Percentiles rank a stretch among this genome's conserved stretches.
Conservation (phyloP, 2,329 filamentous ascomycete species). For the Helicocarpus griseus region DNA sequence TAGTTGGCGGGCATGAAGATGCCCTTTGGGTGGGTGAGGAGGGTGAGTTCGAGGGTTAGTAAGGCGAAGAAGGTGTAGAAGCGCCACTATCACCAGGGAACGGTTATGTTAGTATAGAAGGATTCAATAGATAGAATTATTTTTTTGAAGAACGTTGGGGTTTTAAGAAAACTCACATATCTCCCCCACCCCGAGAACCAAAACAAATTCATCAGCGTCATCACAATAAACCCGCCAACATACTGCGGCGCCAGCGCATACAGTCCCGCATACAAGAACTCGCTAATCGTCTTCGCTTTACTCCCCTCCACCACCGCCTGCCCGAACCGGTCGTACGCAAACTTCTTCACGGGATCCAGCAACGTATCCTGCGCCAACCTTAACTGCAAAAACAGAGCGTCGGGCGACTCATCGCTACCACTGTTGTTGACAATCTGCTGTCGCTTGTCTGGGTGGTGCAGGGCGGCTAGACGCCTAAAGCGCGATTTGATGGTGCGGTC, state of each 20-base stretch:
- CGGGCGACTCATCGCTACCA: constrained; percentile 21
- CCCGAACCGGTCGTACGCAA: constrained; percentile 85
- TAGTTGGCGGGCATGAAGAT: constrained; percentile 27
- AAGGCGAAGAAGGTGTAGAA: constrained; percentile 45
- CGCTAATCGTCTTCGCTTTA: constrained; percentile 49
- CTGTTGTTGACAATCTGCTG: constrained; percentile 26
- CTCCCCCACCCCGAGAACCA: constrained; percentile 35
- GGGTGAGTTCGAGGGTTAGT: constrained; percentile 47
- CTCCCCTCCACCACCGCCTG: constrained; percentile 57
- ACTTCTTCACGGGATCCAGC: constrained; percentile 63
- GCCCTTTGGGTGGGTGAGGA: constrained; percentile 44
- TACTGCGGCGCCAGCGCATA: constrained; percentile 33
- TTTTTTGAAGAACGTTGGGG: too few relatives aligned
- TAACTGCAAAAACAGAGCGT: constrained; percentile 65
- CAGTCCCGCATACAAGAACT: constrained; percentile 63
- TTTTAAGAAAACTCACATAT: constrained; percentile 34
- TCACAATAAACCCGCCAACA: constrained; percentile 25
- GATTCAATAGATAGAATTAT: background rate
- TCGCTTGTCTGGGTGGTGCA: constrained; percentile 77
- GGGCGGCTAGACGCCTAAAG: constrained; percentile 64
- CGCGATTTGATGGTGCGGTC: constrained; percentile 73
- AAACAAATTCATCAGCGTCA: constrained; percentile 29
- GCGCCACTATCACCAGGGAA: constrained; percentile 35
- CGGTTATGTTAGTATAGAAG: background rate
- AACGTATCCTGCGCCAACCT: constrained; percentile 77